Percentiles rank a stretch among this genome's conserved stretches.
These are phyloP conservation scores for Blakeslea trispora DNA, from an alignment of 371 early-diverging fungal species.

Conservation along the genomic window DNA sequence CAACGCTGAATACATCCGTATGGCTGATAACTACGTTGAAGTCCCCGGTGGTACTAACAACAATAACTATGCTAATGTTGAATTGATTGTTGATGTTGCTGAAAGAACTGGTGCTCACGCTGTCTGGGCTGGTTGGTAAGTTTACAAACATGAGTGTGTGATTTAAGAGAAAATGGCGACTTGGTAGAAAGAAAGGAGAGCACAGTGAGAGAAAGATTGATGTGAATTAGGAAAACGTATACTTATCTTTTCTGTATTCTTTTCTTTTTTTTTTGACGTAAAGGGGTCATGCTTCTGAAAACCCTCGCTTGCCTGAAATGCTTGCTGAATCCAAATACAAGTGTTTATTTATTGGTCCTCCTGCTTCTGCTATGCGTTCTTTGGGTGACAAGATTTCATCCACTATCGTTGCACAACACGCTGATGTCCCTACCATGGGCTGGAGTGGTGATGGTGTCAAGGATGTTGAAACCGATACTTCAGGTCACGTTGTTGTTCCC, in stretches of 20 bases:
- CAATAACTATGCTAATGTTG: constrained; percentile 98
- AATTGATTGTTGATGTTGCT: constrained; percentile 96
- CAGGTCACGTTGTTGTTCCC: constrained; percentile 81
- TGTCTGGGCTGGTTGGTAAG: constrained; percentile 73
- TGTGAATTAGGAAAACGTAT: no score
- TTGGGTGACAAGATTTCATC: constrained; percentile 99
- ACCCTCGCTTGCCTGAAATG: constrained; percentile 93
- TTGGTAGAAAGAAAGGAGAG: no score
- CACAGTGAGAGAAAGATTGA: no score
- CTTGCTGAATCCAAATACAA: constrained; percentile 76
- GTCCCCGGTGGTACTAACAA: constrained; percentile 96
- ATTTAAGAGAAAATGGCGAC: no score
- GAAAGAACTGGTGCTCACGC: constrained; percentile 92
- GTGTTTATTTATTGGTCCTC: constrained; percentile 97
- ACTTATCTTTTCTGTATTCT: no score
- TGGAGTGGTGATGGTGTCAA: constrained; percentile 93
- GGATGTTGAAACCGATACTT: constrained; percentile 62
- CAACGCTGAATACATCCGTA: constrained; percentile 98
- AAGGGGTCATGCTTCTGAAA: constrained; percentile 99
- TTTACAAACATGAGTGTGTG: background rate
- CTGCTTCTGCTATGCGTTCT: constrained; percentile 97
- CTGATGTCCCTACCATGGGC: constrained; percentile 94
- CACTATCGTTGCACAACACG: constrained; percentile 96
- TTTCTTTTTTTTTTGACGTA: no score
- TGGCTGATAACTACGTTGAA: constrained; percentile 98